Percentiles rank a stretch among this genome's conserved stretches.
phyloP scores from a whole-genome alignment of 139 green algal species.

The Mesotaenium endlicherianum region DNA sequence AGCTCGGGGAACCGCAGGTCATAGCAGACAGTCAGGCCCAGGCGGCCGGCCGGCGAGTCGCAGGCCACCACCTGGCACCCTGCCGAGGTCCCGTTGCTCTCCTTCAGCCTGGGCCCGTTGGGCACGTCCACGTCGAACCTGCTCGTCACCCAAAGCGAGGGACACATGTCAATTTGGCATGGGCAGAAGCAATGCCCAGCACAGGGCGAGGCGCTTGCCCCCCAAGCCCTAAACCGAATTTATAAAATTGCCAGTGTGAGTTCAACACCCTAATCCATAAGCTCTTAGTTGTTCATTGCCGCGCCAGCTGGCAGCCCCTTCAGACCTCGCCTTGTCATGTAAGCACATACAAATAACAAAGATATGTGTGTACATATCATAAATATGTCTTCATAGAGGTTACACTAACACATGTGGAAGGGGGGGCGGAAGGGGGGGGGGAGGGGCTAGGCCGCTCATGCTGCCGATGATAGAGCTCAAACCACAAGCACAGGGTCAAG shows the following conservation, averaged over 20 bases:
- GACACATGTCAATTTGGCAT: neutral
- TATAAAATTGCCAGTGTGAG: neutral
- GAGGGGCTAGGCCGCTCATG: too few relatives aligned
- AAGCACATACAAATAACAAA: too few relatives aligned
- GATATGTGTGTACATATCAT: too few relatives aligned
- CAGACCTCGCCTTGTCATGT: too few relatives aligned
- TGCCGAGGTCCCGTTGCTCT: constrained; percentile 58
- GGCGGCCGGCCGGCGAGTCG: constrained; percentile 70
- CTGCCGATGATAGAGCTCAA: too few relatives aligned
- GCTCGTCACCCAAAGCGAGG: neutral
- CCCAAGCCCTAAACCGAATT: neutral
- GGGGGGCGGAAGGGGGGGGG: too few relatives aligned
- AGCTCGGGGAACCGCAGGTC: constrained; percentile 93
- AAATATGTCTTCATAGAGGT: too few relatives aligned
- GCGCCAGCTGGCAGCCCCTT: neutral
- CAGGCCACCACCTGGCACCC: constrained; percentile 65
- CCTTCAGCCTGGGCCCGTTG: constrained; percentile 79
- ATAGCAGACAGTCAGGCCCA: constrained; percentile 91
- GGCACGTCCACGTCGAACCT: constrained; percentile 76
- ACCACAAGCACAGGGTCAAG: too few relatives aligned
- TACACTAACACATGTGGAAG: too few relatives aligned
- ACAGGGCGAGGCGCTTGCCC: neutral
- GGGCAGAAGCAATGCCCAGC: neutral
- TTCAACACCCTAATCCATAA: neutral
- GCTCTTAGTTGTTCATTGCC: neutral